phyloP scores from a whole-genome alignment of 73 alveolate genomes.

The Stentor coeruleus region DNA sequence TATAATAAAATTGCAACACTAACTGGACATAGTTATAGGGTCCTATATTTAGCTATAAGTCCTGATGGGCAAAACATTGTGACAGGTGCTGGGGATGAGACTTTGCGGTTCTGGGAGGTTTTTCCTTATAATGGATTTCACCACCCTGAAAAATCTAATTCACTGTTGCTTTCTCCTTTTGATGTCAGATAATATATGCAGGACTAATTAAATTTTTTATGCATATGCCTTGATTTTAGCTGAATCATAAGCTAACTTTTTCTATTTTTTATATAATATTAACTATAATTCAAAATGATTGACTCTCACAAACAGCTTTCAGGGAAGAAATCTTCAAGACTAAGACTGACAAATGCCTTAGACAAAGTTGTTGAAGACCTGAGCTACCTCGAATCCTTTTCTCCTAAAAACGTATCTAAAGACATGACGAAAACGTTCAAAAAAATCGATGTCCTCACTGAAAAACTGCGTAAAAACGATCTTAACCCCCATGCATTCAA shows the following conservation, averaged over 20 bases:
- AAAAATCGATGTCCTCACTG: too few species aligned
- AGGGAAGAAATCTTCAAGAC: too few species aligned
- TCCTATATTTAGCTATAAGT: constrained; percentile 91
- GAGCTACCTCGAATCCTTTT: too few species aligned
- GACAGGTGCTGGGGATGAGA: constrained; percentile 99
- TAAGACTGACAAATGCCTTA: too few species aligned
- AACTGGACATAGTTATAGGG: constrained; percentile 98
- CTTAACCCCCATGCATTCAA: too few species aligned
- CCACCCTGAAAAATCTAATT: neutral
- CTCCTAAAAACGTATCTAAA: too few species aligned
- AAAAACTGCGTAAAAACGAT: too few species aligned
- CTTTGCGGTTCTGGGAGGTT: constrained; percentile 99
- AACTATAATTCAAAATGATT: too few species aligned
- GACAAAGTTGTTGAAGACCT: too few species aligned
- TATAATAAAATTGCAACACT: constrained; percentile 84
- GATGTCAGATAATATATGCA: constrained; percentile 22
- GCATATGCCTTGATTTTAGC: neutral
- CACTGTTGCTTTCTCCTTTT: constrained; percentile 26
- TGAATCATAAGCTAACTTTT: neutral
- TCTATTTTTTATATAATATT: neutral
- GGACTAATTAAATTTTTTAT: neutral
- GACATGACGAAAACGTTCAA: too few species aligned
- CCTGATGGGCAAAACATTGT: constrained; percentile 95
- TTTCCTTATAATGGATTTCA: constrained; percentile 71
- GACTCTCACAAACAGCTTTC: too few species aligned